These are phyloP conservation scores for Syzygium malaccense DNA, from an alignment of 441 rosid species.

Conservation along the genomic window DNA sequence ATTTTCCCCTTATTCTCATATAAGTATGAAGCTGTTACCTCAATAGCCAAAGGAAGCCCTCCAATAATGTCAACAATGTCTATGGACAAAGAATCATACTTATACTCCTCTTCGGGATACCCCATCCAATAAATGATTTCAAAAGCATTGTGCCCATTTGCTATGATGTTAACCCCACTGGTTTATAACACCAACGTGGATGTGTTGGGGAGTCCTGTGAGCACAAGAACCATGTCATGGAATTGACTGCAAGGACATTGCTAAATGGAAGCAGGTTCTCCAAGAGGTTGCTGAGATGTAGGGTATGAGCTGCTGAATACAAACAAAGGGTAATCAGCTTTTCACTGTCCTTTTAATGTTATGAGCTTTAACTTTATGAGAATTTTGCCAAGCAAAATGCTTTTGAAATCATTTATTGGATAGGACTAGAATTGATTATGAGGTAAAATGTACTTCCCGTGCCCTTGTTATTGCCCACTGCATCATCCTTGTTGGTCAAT, in stretches of 20 bases:
- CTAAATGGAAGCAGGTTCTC: not conserved
- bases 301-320: not conserved
- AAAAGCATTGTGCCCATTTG: not conserved
- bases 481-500: not conserved
- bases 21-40: not conserved
- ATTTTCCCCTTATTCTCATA: not conserved
- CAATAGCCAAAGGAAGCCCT: conserved; percentile 5
- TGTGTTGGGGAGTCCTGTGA: not conserved
- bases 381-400: not conserved
- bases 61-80: not conserved
- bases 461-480: not conserved
- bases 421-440: not conserved
- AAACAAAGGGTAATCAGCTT: not conserved
- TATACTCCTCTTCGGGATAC: not conserved
- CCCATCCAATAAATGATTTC: not conserved
- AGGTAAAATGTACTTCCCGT: not conserved
- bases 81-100: not conserved
- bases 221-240: not conserved
- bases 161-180: not conserved
- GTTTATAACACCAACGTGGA: not conserved
- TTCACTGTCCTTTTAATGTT: not conserved
- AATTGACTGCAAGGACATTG: not conserved
- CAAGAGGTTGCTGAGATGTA: not conserved
- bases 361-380: not conserved
- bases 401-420: not conserved